Evolutionary conservation across 116 monocot genomes (phyloP).

Genomic region (Posidonia oceanica): DNA sequence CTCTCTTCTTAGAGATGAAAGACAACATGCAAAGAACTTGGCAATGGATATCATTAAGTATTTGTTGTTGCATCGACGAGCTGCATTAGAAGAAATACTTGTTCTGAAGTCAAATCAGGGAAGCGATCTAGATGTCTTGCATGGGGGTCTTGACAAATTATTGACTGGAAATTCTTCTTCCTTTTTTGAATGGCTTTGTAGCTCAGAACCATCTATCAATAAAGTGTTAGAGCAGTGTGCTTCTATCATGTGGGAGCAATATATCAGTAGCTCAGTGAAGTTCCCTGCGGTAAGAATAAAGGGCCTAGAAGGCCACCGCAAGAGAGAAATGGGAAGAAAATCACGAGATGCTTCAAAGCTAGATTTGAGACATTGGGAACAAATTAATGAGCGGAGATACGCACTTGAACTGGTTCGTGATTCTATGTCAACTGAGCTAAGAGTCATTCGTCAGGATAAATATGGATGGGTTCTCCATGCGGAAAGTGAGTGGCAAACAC

Average conservation of each 20-base stretch:
- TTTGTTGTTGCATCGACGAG: conserved; percentile 74
- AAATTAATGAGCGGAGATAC: conserved; percentile 68
- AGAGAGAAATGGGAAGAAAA: conserved; percentile 85
- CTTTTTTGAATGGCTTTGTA: conserved; percentile 82
- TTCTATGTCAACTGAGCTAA: conserved; percentile 87
- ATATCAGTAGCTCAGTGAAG: conserved; percentile 63
- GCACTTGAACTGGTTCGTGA: conserved; percentile 82
- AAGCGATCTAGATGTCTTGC: conserved; percentile 54
- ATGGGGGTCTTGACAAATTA: conserved; percentile 92
- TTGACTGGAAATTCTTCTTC: conserved; percentile 52
- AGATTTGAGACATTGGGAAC: conserved; percentile 66
- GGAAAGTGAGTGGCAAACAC: conserved; percentile 96
- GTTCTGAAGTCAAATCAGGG: conserved; percentile 74
- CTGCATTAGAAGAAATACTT: conserved; percentile 80
- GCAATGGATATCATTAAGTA: conserved; percentile 80
- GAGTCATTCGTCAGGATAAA: conserved; percentile 97
- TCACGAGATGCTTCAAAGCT: conserved; percentile 53
- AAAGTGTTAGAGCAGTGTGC: conserved; percentile 86
- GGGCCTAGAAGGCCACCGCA: conserved; percentile 76
- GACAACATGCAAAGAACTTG: conserved; percentile 44
- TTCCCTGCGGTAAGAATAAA: conserved; percentile 94
- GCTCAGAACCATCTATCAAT: conserved; percentile 56
- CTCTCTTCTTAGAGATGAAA: conserved; percentile 61
- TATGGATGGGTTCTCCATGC: conserved; percentile 99
- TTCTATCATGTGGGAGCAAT: conserved; percentile 88